Base-by-base conservation (phyloP, 2,329 filamentous ascomycete species). In the Tolypocladium sp. region DNA sequence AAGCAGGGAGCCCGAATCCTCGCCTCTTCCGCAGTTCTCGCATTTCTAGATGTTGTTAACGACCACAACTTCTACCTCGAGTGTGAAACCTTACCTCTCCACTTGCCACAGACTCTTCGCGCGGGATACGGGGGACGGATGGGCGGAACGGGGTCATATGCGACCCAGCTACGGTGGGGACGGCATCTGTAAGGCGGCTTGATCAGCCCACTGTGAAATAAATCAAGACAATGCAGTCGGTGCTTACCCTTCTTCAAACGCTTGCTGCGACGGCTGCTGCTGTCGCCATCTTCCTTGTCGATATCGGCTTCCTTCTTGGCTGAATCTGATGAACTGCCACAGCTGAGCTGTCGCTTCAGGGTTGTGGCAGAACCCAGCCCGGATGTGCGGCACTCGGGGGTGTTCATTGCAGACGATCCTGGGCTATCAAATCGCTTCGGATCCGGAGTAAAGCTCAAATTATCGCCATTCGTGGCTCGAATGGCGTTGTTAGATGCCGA, bases 61-160 rank as follows among this genome's bases (percentile, higher is more conserved):
- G 44, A 63, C 55, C 37, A 4, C 33, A 42, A 22, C 61, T 69
- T 63, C 67, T 76, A 71, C 17, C 37, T 2, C 9, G 42, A 5
- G 15, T 27, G 38, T 35, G n/a, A 20, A 20, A 3, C 49, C 66
- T 63, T 54, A 68, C 68, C 71, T 84, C 81, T 57, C 76, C 77
- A 9, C 76, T 68, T n/a, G 69, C 65, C 12, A 71, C 66, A 30
- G 72, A 63, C 59, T 85, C 82, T 59, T 85, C 83, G 58, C 82
- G 78, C 25, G 81, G 79, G 60, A 86, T 79, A 63, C 85, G 83
- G 22, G 88, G 90, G 20, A 87, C 87, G 33, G 89, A 87, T 59
- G 93, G 91, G 57, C 93, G 90, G 69, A 96, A 92, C 68, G 93
- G 85, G 62, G 91, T 94, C 92, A 97, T 97, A 75, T 97, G 92